Conservation (phyloP, 225 moss, liverwort and hornwort species). For the Antitrichia curtipendula region DNA sequence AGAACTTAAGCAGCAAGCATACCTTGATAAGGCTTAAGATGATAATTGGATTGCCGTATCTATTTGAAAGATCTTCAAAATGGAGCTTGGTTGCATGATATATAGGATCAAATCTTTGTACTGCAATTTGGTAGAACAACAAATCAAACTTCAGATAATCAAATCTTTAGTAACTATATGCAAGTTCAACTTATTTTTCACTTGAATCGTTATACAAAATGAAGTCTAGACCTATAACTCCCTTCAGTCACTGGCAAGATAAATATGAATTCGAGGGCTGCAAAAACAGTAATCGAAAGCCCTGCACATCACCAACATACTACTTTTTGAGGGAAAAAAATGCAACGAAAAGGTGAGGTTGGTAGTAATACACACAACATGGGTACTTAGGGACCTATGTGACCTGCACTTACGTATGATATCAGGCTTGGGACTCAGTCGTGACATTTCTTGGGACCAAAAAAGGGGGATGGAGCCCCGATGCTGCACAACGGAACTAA, state of each 20-base stretch:
- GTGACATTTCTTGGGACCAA: slow-evolving; percentile 91
- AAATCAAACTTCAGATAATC: background rate
- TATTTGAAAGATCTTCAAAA: slow-evolving; percentile 74
- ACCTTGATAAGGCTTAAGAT: slow-evolving; percentile 90
- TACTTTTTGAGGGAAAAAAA: background rate
- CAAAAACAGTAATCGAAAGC: background rate
- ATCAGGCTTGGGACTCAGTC: slow-evolving; percentile 93
- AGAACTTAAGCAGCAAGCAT: background rate
- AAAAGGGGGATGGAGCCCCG: slow-evolving; percentile 96
- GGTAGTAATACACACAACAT: background rate
- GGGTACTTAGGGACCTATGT: background rate
- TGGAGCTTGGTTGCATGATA: slow-evolving; percentile 88
- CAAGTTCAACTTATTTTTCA: background rate
- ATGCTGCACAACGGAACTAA: slow-evolving; percentile 91
- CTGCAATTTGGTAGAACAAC: slow-evolving; percentile 23
- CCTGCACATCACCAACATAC: background rate
- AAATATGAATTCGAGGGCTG: background rate
- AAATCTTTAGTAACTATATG: background rate
- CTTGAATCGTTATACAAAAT: background rate
- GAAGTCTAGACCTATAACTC: background rate
- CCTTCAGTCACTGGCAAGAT: background rate
- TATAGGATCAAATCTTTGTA: slow-evolving; percentile 83
- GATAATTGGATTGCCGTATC: slow-evolving; percentile 95
- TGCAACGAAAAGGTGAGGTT: background rate
- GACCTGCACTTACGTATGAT: slow-evolving; percentile 51